Conservation (phyloP, 768 basidiomycete genomes). For the Pisolithus tinctorius region DNA sequence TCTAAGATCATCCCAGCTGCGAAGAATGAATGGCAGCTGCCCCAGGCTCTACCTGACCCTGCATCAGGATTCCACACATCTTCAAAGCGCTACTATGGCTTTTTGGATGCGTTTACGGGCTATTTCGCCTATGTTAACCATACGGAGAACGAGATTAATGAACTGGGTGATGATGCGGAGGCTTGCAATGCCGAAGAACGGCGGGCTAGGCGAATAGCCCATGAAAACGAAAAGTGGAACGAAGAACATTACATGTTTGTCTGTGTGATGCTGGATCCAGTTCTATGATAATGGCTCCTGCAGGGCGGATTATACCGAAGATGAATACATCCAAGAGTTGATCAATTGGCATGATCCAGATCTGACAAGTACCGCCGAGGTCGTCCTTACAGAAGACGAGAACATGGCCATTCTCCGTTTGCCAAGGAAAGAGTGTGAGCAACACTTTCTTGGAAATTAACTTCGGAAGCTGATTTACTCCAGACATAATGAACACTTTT, state of each 20-base stretch:
- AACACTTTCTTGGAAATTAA: neutral
- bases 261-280: conserved; percentile 11
- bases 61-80: conserved; percentile 33
- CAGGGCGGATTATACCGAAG: conserved; percentile 79
- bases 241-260: conserved; percentile 78
- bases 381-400: conserved; percentile 67
- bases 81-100: conserved; percentile 58
- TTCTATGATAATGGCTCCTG: conserved; percentile 3
- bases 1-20: conserved; percentile 46
- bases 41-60: conserved; percentile 50
- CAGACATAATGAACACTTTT: conserved; percentile 53
- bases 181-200: conserved; percentile 44
- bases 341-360: conserved; percentile 61
- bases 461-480: neutral
- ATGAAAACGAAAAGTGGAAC: conserved; percentile 77
- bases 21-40: conserved; percentile 72
- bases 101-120: conserved; percentile 66
- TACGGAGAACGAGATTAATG: conserved; percentile 77
- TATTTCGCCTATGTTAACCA: conserved; percentile 70
- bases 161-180: conserved; percentile 66
- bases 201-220: conserved; percentile 42
- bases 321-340: conserved; percentile 67
- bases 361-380: conserved; percentile 24
- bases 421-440: conserved; percentile 47
- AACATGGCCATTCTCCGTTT: conserved; percentile 55